Evolutionary conservation across 768 basidiomycete genomes (phyloP).

Genomic region (Leccinum pellstonianum): DNA sequence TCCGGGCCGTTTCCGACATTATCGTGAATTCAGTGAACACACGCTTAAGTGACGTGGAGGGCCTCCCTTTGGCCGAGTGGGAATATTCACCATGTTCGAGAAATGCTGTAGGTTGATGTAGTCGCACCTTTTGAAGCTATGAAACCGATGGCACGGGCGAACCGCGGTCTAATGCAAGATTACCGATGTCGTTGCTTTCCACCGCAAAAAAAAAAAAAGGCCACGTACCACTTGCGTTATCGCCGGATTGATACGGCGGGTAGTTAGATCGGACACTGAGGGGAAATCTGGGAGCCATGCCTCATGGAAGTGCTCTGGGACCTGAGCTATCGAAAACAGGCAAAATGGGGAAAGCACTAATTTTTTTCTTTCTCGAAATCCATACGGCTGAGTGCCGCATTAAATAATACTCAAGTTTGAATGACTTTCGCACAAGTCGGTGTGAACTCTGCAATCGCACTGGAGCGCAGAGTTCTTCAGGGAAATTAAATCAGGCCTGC

Average conservation of each 20-base stretch:
- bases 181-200: background rate
- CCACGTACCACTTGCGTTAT: background rate
- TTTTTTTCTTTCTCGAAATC: constrained; percentile 10
- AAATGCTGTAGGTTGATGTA: background rate
- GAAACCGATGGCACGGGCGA: background rate
- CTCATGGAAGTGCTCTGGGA: constrained; percentile 9
- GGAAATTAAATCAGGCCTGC: constrained; percentile 7
- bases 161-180: background rate
- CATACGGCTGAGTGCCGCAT: constrained; percentile 5
- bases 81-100: background rate
- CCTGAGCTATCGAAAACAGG: constrained; percentile 9
- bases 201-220: background rate
- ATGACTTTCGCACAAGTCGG: constrained; percentile 10
- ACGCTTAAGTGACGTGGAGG: background rate
- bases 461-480: constrained; percentile 2
- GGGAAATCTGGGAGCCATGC: background rate
- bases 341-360: background rate
- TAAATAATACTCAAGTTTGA: background rate
- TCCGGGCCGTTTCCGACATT: constrained; percentile 2
- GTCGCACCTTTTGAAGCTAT: background rate
- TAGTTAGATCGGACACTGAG: background rate
- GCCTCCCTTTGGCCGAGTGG: background rate
- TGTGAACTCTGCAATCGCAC: constrained; percentile 4
- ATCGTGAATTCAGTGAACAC: background rate
- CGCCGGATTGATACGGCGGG: background rate